Evolutionary conservation across 1,284 basidiomycete species (phyloP).

Genomic region (Puccinia polysora): DNA sequence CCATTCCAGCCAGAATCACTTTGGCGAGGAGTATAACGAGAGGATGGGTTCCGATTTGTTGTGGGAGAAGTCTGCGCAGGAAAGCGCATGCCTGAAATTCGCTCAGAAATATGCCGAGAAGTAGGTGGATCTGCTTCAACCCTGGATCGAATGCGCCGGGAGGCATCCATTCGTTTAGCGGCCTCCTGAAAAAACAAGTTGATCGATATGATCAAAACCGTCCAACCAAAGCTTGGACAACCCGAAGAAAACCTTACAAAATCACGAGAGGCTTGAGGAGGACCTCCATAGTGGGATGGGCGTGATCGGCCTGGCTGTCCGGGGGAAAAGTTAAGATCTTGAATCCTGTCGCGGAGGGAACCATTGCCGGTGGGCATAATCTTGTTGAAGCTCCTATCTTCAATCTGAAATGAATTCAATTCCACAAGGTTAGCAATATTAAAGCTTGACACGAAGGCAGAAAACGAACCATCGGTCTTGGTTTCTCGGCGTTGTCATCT

Average conservation of each 20-base stretch:
- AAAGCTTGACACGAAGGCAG: not conserved
- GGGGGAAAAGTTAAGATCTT: conserved; percentile 31
- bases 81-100: conserved; percentile 18
- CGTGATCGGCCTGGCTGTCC: not conserved
- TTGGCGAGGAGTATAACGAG: conserved; percentile 7
- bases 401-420: not conserved
- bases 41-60: not conserved
- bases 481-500: not conserved
- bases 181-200: not conserved
- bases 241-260: conserved; percentile 2
- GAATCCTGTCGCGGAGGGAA: conserved; percentile 40
- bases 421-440: not conserved
- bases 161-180: not conserved
- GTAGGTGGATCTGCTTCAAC: conserved; percentile 1
- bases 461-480: not conserved
- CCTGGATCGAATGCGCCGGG: not conserved
- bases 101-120: conserved; percentile 31
- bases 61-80: not conserved
- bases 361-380: conserved; percentile 7
- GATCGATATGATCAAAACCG: not conserved
- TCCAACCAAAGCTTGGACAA: not conserved
- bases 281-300: not conserved
- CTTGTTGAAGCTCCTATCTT: not conserved
- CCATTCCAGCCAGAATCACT: conserved; percentile 38
- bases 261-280: not conserved